Evolutionary conservation across 306 rosid genomes (phyloP).

Genomic region (Styphnolobium japonicum): DNA sequence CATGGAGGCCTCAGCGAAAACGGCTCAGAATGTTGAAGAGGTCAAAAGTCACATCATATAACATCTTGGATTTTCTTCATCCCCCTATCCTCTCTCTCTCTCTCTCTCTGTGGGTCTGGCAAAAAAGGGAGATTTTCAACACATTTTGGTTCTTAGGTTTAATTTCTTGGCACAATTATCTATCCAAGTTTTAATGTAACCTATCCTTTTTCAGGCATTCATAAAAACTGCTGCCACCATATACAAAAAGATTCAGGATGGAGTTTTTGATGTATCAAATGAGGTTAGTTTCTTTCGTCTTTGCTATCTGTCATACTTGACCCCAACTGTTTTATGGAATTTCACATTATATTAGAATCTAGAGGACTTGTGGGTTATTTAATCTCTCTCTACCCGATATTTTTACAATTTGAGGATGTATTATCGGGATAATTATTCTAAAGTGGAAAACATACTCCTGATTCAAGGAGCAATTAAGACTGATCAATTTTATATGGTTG

Average conservation of each 20-base stretch:
- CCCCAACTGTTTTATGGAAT: not conserved
- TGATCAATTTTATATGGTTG: constrained; percentile 32
- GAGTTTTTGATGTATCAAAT: constrained; percentile 95
- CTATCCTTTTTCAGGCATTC: constrained; percentile 62
- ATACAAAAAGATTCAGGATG: constrained; percentile 92
- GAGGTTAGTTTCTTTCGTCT: constrained; percentile 59
- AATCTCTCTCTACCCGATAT: not conserved
- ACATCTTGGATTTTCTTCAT: constrained; percentile 5
- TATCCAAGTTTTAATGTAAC: not conserved
- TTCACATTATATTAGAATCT: not conserved
- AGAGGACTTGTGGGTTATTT: not conserved
- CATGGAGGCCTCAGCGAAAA: constrained; percentile 99
- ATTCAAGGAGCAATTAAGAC: constrained; percentile 10
- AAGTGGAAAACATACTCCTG: not conserved
- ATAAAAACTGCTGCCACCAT: constrained; percentile 94
- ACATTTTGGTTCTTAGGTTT: not conserved
- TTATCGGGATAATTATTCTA: not conserved
- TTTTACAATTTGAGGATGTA: constrained; percentile 5
- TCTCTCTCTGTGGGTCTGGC: too few relatives aligned
- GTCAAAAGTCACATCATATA: constrained; percentile 33
- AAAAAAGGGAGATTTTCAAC: not conserved
- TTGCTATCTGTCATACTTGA: not conserved
- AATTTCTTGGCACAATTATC: constrained; percentile 16
- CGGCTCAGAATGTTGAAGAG: constrained; percentile 99
- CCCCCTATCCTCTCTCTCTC: not conserved